phyloP scores from a whole-genome alignment of 352 stramenopile species.

The Phytophthora cryptogea region DNA sequence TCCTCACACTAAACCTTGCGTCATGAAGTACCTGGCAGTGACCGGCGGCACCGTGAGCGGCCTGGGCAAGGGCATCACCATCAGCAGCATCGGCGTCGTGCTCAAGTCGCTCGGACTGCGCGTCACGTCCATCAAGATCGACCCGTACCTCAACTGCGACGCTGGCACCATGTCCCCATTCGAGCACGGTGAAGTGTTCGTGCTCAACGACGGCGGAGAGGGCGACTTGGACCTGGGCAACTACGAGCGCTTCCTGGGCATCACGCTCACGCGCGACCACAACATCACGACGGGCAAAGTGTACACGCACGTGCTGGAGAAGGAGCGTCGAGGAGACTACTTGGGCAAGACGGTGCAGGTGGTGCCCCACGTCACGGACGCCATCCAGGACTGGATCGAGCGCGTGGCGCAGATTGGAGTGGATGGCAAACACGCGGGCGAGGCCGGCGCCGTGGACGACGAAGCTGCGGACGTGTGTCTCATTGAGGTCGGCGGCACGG shows the following conservation, averaged over 20 bases:
- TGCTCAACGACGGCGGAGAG: slow-evolving; percentile 97
- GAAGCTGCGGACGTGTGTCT: slow-evolving; percentile 96
- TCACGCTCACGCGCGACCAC: slow-evolving; percentile 96
- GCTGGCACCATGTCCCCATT: slow-evolving; percentile 98
- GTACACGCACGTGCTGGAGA: slow-evolving; percentile 96
- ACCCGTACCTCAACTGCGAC: slow-evolving; percentile 99
- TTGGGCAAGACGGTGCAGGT: slow-evolving; percentile 99
- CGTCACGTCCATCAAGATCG: slow-evolving; percentile 99
- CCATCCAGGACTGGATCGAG: slow-evolving; percentile 98
- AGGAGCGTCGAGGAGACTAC: slow-evolving; percentile 97
- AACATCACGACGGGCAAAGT: slow-evolving; percentile 99
- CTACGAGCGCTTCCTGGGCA: slow-evolving; percentile 98
- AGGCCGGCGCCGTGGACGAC: slow-evolving; percentile 27
- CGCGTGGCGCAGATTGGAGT: slow-evolving; percentile 96
- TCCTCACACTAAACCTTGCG: slow-evolving; percentile 6
- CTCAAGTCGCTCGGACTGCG: slow-evolving; percentile 95
- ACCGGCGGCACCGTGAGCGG: slow-evolving; percentile 98
- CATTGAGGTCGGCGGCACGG: slow-evolving; percentile 99
- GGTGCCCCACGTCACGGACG: slow-evolving; percentile 95
- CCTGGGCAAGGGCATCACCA: slow-evolving; percentile 99
- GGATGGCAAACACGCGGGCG: slow-evolving; percentile 67
- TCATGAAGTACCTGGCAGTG: slow-evolving; percentile 98
- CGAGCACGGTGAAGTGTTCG: slow-evolving; percentile 97
- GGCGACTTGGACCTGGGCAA: slow-evolving; percentile 98
- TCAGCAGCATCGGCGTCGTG: slow-evolving; percentile 97